A percentile compares a stretch with the other conserved stretches of the same genome.
Conservation (phyloP, 2,329 filamentous ascomycete species). For the Madurella mycetomatis region DNA sequence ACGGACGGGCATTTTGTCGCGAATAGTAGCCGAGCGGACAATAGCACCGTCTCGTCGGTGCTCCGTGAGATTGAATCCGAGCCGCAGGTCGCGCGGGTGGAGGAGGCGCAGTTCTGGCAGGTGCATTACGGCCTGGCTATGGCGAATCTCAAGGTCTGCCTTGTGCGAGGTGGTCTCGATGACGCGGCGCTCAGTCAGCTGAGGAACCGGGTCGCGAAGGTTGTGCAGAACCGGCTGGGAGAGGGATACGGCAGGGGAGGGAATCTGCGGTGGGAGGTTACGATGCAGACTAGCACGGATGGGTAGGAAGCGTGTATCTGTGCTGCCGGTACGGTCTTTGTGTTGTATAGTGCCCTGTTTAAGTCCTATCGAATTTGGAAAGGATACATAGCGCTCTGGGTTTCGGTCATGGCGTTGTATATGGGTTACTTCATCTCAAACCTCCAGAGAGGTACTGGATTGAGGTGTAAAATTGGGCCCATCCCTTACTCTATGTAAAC, state of each 20-base stretch:
- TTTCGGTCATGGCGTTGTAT: no score
- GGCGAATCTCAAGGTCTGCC: constrained; percentile 81
- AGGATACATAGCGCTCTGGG: no score
- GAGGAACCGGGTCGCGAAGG: constrained; percentile 67
- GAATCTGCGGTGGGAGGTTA: constrained; percentile 88
- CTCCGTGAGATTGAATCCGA: constrained; percentile 81
- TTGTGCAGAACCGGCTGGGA: constrained; percentile 81
- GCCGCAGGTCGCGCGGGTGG: constrained; percentile 67
- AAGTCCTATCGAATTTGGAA: no score
- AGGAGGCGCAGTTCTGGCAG: constrained; percentile 97
- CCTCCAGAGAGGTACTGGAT: no score
- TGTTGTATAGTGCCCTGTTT: no score
- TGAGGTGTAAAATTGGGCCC: no score
- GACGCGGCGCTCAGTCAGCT: constrained; percentile 69
- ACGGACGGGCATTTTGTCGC: constrained; percentile 1
- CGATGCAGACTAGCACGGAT: constrained; percentile 64
- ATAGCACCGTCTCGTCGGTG: constrained; percentile 61
- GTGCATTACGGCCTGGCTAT: constrained; percentile 96
- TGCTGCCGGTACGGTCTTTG: no score
- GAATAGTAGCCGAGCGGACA: constrained; percentile 29
- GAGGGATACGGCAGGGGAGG: constrained; percentile 79
- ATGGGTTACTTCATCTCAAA: no score
- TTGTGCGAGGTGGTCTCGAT: constrained; percentile 54
- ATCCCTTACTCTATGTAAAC: no score
- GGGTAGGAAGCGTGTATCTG: constrained; percentile 11